phyloP scores from a whole-genome alignment of 495 filamentous ascomycete species.

The Rhizodiscina lignyota region DNA sequence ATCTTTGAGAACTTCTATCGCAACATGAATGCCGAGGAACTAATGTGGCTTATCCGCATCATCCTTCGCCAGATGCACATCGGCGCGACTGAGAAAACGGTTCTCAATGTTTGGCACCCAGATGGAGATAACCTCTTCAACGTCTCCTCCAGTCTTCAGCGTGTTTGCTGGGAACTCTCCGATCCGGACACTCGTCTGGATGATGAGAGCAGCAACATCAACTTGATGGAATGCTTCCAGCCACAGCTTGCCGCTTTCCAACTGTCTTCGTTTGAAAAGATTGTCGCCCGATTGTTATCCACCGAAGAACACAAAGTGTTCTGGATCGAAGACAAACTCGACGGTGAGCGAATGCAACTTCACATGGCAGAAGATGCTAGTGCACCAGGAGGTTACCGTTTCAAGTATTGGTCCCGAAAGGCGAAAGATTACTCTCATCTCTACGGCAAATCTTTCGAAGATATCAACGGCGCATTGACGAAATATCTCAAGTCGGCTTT shows the following conservation, averaged over 20 bases:
- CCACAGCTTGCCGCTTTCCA: slow-evolving; percentile 94
- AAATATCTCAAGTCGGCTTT: slow-evolving; percentile 69
- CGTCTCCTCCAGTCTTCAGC: slow-evolving; percentile 72
- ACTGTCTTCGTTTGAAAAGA: slow-evolving; percentile 69
- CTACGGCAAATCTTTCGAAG: slow-evolving; percentile 63
- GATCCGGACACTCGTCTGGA: slow-evolving; percentile 62
- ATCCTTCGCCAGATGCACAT: slow-evolving; percentile 95
- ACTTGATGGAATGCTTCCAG: slow-evolving; percentile 91
- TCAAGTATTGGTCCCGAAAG: slow-evolving; percentile 88
- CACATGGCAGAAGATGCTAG: slow-evolving; percentile 67
- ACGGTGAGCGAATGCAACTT: slow-evolving; percentile 93
- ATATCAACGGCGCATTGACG: slow-evolving; percentile 64
- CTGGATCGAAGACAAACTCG: slow-evolving; percentile 97
- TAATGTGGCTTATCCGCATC: slow-evolving; percentile 89
- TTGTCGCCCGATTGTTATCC: slow-evolving; percentile 54
- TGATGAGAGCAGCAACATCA: slow-evolving; percentile 55
- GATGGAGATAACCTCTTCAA: slow-evolving; percentile 84
- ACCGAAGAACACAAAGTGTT: slow-evolving; percentile 59
- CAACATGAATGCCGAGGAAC: slow-evolving; percentile 81
- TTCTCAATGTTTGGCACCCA: slow-evolving; percentile 84
- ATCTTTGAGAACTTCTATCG: slow-evolving; percentile 75
- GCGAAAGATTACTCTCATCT: slow-evolving; percentile 95
- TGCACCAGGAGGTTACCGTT: slow-evolving; percentile 51
- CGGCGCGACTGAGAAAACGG: slow-evolving; percentile 87
- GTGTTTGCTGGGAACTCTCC: slow-evolving; percentile 90